Conservation (phyloP, 371 early-diverging fungal species). For the Smittium culicis region DNA sequence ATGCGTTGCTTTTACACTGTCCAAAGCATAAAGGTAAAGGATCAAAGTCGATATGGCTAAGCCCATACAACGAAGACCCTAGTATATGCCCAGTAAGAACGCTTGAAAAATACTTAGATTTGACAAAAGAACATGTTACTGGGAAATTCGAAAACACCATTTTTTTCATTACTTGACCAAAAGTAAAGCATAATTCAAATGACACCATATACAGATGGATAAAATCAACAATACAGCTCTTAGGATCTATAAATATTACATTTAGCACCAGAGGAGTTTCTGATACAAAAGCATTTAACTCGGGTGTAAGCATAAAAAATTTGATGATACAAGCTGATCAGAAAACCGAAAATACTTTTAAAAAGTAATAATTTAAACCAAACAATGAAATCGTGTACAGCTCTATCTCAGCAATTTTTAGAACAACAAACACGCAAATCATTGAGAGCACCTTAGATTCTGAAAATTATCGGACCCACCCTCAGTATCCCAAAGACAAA, state of each 20-base stretch:
- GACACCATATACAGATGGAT: constrained; percentile 5
- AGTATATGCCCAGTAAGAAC: constrained; percentile 5
- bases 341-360: no score
- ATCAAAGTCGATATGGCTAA: neutral
- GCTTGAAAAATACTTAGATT: neutral
- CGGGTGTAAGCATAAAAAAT: no score
- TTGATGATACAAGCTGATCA: no score
- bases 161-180: neutral
- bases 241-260: neutral
- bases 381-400: no score
- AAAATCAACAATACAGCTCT: neutral
- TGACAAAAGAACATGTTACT: constrained; percentile 1
- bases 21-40: constrained; percentile 6
- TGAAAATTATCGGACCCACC: no score
- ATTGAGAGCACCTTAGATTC: no score
- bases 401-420: no score
- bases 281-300: neutral
- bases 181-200: neutral
- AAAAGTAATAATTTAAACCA: no score
- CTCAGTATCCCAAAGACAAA: no score
- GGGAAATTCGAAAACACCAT: neutral
- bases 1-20: neutral
- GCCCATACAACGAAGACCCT: neutral
- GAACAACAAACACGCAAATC: no score
- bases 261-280: constrained; percentile 4